Percentiles rank a stretch among this genome's conserved stretches.
These are phyloP conservation scores for Boletellus sp. DNA, from an alignment of 768 basidiomycete species.

Conservation along the genomic window DNA sequence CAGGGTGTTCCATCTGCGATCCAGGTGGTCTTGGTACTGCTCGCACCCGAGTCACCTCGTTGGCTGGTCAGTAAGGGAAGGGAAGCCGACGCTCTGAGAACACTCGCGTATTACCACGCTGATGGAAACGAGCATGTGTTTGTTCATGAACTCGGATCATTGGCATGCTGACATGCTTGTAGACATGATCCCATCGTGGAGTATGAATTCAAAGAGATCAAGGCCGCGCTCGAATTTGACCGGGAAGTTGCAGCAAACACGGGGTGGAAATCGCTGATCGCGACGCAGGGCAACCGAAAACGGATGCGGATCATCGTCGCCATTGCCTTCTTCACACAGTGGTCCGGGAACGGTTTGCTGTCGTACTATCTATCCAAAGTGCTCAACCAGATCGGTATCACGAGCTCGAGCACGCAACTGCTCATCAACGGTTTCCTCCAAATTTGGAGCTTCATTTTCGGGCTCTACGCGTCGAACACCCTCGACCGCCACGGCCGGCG, in stretches of 20 bases:
- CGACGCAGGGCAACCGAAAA: slow-evolving; percentile 63
- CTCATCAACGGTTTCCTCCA: slow-evolving; percentile 63
- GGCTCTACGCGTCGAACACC: slow-evolving; percentile 13
- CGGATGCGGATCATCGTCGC: slow-evolving; percentile 66
- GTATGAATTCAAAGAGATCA: slow-evolving; percentile 81
- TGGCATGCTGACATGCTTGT: not conserved
- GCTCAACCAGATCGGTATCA: slow-evolving; percentile 63
- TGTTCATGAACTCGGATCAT: not conserved
- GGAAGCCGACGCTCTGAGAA: slow-evolving; percentile 60
- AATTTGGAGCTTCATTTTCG: slow-evolving; percentile 31
- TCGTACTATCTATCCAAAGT: slow-evolving; percentile 74
- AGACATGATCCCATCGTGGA: slow-evolving; percentile 63
- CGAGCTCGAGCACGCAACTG: slow-evolving; percentile 48
- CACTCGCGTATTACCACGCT: slow-evolving; percentile 81
- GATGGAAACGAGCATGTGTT: slow-evolving; percentile 56
- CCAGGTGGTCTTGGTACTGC: slow-evolving; percentile 63
- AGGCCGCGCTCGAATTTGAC: slow-evolving; percentile 69
- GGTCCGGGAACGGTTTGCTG: slow-evolving; percentile 71
- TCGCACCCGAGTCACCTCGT: slow-evolving; percentile 80
- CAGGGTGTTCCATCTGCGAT: slow-evolving; percentile 68
- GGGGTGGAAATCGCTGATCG: slow-evolving; percentile 66
- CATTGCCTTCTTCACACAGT: slow-evolving; percentile 70
- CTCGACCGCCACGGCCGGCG: slow-evolving; percentile 68
- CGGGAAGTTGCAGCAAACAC: slow-evolving; percentile 52
- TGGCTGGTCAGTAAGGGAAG: slow-evolving; percentile 75